phyloP scores from a whole-genome alignment of 2,329 filamentous ascomycete genomes.

The Apiospora koreana region DNA sequence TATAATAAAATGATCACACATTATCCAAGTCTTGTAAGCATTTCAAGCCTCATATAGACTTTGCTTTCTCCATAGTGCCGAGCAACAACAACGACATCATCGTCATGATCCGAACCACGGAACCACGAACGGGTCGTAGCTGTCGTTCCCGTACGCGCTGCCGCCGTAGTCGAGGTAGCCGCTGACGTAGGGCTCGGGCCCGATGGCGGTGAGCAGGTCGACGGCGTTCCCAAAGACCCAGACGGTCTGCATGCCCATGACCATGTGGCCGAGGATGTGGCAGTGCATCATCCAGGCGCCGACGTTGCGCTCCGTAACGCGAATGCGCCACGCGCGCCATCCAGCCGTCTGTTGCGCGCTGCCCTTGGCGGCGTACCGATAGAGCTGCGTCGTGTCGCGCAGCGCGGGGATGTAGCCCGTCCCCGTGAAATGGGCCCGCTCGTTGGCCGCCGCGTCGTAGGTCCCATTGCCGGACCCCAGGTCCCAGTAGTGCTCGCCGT shows the following conservation, averaged over 20 bases:
- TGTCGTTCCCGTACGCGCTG: constrained; percentile 44
- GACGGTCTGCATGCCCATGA: constrained; percentile 53
- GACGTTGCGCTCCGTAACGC: constrained; percentile 44
- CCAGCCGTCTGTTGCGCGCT: constrained; percentile 44
- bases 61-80: not conserved
- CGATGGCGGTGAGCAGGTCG: constrained; percentile 35
- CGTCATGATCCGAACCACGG: not conserved
- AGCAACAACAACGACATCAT: not conserved
- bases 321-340: constrained; percentile 63
- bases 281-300: constrained; percentile 67
- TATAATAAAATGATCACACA: not conserved
- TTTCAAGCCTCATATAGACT: too few species aligned
- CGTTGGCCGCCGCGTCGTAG: constrained; percentile 51
- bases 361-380: constrained; percentile 49
- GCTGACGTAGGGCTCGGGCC: constrained; percentile 33
- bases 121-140: constrained; percentile 32
- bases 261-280: constrained; percentile 58
- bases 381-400: constrained; percentile 55
- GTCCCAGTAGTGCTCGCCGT: constrained; percentile 56
- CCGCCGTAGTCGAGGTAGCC: constrained; percentile 48
- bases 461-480: constrained; percentile 53
- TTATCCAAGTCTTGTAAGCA: not conserved
- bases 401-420: constrained; percentile 36
- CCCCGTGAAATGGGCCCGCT: constrained; percentile 34
- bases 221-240: constrained; percentile 42